phyloP scores from a whole-genome alignment of 345 rosid species.

The Salix suchowensis region DNA sequence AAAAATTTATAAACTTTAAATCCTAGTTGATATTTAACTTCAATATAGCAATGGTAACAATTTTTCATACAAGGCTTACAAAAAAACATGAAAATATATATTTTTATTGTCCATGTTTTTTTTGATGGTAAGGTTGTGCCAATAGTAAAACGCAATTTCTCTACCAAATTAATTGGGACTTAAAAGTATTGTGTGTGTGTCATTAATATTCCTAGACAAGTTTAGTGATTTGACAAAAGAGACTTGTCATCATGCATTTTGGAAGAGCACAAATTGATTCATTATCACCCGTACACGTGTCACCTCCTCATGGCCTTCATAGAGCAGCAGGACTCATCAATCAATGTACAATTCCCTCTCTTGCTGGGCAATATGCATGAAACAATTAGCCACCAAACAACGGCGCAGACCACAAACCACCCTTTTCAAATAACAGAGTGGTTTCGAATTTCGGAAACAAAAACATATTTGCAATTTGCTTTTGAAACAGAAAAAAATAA shows the following conservation, averaged over 20 bases:
- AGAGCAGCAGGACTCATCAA: not conserved
- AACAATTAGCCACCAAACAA: constrained; percentile 18
- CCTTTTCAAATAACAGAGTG: not conserved
- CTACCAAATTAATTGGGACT: no score
- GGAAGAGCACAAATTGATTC: constrained; percentile 21
- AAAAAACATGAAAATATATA: no score
- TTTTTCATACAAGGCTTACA: no score
- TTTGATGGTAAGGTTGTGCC: no score
- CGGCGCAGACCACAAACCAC: constrained; percentile 33
- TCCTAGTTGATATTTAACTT: no score
- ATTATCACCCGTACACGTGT: constrained; percentile 19
- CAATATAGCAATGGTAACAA: no score
- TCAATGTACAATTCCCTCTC: not conserved
- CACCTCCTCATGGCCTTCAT: not conserved
- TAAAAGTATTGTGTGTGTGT: no score
- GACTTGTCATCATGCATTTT: constrained; percentile 29
- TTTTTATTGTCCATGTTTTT: no score
- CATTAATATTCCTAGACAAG: not conserved
- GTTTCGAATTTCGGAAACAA: constrained; percentile 15
- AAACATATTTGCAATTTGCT: not conserved
- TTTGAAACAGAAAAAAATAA: no score
- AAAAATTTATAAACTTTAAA: no score
- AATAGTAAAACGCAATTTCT: no score
- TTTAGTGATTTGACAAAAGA: constrained; percentile 29
- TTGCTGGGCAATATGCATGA: not conserved